Percentiles rank a stretch among this genome's conserved stretches.
phyloP scores from a whole-genome alignment of 2,329 filamentous ascomycete species.

The Apiospora rasikravindrae region DNA sequence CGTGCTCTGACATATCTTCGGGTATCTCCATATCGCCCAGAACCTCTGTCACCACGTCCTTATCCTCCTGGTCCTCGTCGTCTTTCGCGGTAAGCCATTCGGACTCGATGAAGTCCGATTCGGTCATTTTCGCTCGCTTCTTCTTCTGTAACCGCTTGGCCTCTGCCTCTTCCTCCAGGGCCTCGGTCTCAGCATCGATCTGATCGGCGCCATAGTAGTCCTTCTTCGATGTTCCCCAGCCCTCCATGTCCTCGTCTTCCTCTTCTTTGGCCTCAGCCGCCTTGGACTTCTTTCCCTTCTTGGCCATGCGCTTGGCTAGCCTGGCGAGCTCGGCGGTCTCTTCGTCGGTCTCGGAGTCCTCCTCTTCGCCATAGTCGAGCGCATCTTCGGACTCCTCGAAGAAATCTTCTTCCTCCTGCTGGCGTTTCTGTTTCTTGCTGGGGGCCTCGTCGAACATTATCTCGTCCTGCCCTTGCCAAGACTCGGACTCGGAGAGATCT shows the following conservation, averaged over 20 bases:
- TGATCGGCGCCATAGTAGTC: conserved; percentile 92
- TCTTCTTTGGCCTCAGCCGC: conserved; percentile 53
- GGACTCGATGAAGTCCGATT: conserved; percentile 87
- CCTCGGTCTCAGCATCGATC: conserved; percentile 56
- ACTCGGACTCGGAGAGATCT: conserved; percentile 91
- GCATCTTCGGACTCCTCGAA: conserved; percentile 67
- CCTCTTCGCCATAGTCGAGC: conserved; percentile 53
- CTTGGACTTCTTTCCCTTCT: conserved; percentile 33
- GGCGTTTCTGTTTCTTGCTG: conserved; percentile 76
- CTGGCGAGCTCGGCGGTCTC: conserved; percentile 57
- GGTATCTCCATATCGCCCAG: conserved; percentile 83
- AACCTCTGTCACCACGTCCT: conserved; percentile 80
- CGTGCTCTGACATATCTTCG: conserved; percentile 76
- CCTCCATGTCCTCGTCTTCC: conserved; percentile 62
- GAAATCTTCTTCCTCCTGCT: conserved; percentile 68
- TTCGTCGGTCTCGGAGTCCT: conserved; percentile 41
- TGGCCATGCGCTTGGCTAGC: conserved; percentile 32
- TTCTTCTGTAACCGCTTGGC: conserved; percentile 89
- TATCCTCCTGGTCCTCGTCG: conserved; percentile 45
- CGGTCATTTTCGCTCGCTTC: conserved; percentile 85
- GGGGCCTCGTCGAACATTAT: conserved; percentile 84
- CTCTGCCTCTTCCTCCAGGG: conserved; percentile 90
- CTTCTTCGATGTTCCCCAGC: conserved; percentile 87
- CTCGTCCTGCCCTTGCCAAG: conserved; percentile 84
- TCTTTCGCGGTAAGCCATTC: conserved; percentile 75